A percentile compares a stretch with the other conserved stretches of the same genome.
Evolutionary conservation across 2,329 filamentous ascomycete genomes (phyloP).

Genomic region (Sarocladium strictum): DNA sequence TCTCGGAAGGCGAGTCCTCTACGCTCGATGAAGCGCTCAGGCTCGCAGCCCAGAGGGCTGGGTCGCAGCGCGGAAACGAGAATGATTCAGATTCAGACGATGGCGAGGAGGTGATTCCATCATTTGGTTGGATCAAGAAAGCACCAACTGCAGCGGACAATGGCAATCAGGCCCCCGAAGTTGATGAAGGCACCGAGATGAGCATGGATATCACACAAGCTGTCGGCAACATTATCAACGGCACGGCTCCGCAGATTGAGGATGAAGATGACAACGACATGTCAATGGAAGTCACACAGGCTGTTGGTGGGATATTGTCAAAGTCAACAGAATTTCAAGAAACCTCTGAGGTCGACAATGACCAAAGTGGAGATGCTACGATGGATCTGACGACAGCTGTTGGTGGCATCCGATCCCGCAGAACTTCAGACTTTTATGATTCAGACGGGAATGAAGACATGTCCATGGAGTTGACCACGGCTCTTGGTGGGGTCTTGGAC

Average conservation of each 20-base stretch:
- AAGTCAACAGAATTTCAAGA: slow-evolving; percentile 15
- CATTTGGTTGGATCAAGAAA: slow-evolving; percentile 69
- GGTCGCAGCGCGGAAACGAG: slow-evolving; percentile 59
- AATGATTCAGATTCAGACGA: slow-evolving; percentile 46
- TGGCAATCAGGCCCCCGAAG: slow-evolving; percentile 11
- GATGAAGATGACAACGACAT: slow-evolving; percentile 59
- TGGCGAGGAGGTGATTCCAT: slow-evolving; percentile 66
- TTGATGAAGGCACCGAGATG: slow-evolving; percentile 23
- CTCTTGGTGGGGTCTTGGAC: slow-evolving; percentile 50
- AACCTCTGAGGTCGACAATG: slow-evolving; percentile 23
- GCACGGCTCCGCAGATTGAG: slow-evolving; percentile 11
- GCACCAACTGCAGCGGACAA: slow-evolving; percentile 12
- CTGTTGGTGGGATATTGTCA: slow-evolving; percentile 71
- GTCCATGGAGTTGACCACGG: slow-evolving; percentile 72
- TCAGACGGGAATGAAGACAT: slow-evolving; percentile 57
- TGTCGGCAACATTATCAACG: slow-evolving; percentile 46
- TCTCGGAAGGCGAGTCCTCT: slow-evolving; percentile 57
- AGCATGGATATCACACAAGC: slow-evolving; percentile 42
- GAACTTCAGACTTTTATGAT: slow-evolving; percentile 26
- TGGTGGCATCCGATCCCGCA: slow-evolving; percentile 59
- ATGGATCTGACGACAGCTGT: slow-evolving; percentile 84
- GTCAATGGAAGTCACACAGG: slow-evolving; percentile 91
- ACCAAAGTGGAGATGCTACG: slow-evolving; percentile 35
- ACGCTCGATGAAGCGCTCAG: slow-evolving; percentile 72
- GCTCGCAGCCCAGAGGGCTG: slow-evolving; percentile 68